Base-by-base conservation (phyloP, 163 green algal genomes). In the Scenedesmus sp. region DNA sequence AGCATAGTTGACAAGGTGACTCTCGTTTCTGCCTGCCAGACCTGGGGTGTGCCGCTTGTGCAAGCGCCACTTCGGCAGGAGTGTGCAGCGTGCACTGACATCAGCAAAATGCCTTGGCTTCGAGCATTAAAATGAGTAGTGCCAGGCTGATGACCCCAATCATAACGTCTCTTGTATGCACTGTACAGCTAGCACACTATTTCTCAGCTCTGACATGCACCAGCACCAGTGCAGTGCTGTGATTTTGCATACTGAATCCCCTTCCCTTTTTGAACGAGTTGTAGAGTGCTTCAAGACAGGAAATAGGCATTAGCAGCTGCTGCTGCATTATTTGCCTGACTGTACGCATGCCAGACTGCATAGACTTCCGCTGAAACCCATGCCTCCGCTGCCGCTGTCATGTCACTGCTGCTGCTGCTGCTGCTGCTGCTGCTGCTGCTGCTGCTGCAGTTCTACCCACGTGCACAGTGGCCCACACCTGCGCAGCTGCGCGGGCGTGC, bases 391-490 rank as follows among this genome's bases (percentile, higher is more conserved):
- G 68, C 68, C 12, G 68, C 26, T 79, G 33, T n/a, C 56, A 22
- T n/a, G 56, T 37, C 37, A n/a, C 15, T 51, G 73, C 73, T 82
- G 37, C 73, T 82, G 35, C 15, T 81, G 33, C 84, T 82, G 42
- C 85, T 68, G 73, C 35, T 51, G 35, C 85, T 72, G n/a, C 68
- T 56, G 24, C 42, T 51, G 37, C 30, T 35, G 15, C 2, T 79
- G 33, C 35, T 4, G 42, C n/a, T 59, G 5, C 72, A 90, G 85
- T 24, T 90, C 18, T 90, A 90, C 72, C 85, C 85, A 0, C 78
- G 85, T 33, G 85, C 85, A 26, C 30, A 56, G 33, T 90, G 85
- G 85, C 85, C 85, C 20, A 90, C 85, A 30, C 16, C 43, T 3
- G 2, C 59, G 42, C 6, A 65, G 68, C 13, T 90, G 9, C 81